These are phyloP conservation scores for Quercus berberidifolia DNA, from an alignment of 306 rosid species.

Conservation along the genomic window DNA sequence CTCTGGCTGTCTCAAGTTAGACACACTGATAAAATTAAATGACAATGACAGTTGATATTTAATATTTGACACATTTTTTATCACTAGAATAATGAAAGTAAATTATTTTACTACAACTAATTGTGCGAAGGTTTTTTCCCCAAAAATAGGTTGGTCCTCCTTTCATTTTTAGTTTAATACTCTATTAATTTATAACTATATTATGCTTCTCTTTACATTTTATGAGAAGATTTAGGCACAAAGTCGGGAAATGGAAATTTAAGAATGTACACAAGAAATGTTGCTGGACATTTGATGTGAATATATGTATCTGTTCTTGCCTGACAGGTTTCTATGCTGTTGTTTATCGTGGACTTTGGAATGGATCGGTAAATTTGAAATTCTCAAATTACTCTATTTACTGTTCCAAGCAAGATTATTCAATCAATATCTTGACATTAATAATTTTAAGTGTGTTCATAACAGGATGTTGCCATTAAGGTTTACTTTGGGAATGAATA, in stretches of 20 bases:
- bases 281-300: neutral
- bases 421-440: constrained; percentile 11
- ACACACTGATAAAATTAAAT: no score
- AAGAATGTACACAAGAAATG: neutral
- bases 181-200: no score
- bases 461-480: constrained; percentile 74
- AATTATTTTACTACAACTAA: no score
- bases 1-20: no score
- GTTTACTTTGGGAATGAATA: constrained; percentile 54
- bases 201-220: neutral
- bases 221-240: neutral
- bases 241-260: neutral
- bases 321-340: constrained; percentile 59
- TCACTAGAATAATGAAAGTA: no score
- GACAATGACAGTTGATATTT: no score
- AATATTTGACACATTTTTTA: neutral
- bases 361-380: constrained; percentile 56
- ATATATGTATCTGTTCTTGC: constrained; percentile 1
- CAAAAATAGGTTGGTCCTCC: no score
- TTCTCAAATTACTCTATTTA: constrained; percentile 7
- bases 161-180: no score
- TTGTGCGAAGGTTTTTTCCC: no score
- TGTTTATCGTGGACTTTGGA: constrained; percentile 79
- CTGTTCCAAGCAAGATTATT: neutral
- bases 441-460: neutral